Conservation (phyloP, 2,329 filamentous ascomycete species). For the Raffaelea albimanens region DNA sequence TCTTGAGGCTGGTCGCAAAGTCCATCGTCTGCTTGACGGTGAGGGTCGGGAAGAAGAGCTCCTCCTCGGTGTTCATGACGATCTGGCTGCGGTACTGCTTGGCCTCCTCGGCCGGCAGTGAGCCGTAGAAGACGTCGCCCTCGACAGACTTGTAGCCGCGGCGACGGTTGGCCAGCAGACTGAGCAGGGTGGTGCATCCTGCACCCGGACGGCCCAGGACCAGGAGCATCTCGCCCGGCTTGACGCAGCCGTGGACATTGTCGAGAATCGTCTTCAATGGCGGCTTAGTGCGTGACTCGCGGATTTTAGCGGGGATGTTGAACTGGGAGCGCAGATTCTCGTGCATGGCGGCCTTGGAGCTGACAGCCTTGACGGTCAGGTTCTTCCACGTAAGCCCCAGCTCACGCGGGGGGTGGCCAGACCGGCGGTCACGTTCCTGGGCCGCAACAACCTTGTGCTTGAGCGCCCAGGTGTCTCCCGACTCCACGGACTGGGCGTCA, state of each 20-base stretch:
- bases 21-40: conserved; percentile 56
- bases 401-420: conserved; percentile 1
- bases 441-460: not conserved
- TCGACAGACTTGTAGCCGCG: conserved; percentile 52
- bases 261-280: conserved; percentile 57
- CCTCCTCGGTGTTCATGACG: conserved; percentile 55
- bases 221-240: conserved; percentile 45
- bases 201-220: conserved; percentile 47
- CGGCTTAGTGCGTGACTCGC: conserved; percentile 42
- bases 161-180: conserved; percentile 61
- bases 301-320: conserved; percentile 41
- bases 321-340: conserved; percentile 54
- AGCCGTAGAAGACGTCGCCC: conserved; percentile 56
- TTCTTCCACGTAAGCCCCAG: conserved; percentile 57
- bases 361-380: conserved; percentile 52
- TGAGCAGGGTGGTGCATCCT: conserved; percentile 48
- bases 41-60: conserved; percentile 59
- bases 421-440: not conserved
- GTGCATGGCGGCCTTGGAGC: conserved; percentile 52
- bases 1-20: conserved; percentile 55
- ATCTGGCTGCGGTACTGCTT: conserved; percentile 25
- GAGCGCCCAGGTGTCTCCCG: not conserved
- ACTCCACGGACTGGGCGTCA: no score
- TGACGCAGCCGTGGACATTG: conserved; percentile 46
- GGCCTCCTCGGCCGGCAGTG: conserved; percentile 33